Conservation (phyloP, 768 basidiomycete genomes). For the Leccinum subgranulosum region DNA sequence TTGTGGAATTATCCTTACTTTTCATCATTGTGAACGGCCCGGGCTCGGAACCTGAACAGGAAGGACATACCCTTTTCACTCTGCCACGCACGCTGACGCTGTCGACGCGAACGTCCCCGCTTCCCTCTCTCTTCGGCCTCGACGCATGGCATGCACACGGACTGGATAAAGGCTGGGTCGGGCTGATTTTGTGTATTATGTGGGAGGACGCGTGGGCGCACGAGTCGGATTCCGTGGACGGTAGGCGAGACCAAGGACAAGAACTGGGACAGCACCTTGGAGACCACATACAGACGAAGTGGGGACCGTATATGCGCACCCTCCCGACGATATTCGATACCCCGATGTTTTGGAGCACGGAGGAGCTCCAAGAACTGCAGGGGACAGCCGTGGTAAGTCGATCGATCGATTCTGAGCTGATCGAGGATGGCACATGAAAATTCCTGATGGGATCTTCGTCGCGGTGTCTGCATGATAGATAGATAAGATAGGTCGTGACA, state of each 20-base stretch:
- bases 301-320: slow-evolving; percentile 29
- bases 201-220: slow-evolving; percentile 76
- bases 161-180: slow-evolving; percentile 77
- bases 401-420: slow-evolving; percentile 26
- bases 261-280: neutral
- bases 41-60: slow-evolving; percentile 40
- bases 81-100: slow-evolving; percentile 78
- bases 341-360: slow-evolving; percentile 89
- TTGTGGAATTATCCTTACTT: neutral
- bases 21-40: neutral
- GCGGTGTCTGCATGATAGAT: slow-evolving; percentile 1
- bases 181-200: slow-evolving; percentile 92
- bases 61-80: slow-evolving; percentile 73
- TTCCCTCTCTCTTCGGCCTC: slow-evolving; percentile 57
- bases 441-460: neutral
- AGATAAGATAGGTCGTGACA: slow-evolving; percentile 86
- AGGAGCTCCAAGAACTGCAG: slow-evolving; percentile 67
- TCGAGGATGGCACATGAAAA: neutral
- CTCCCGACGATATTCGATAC: slow-evolving; percentile 78
- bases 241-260: neutral
- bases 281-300: slow-evolving; percentile 5
- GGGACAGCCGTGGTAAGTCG: slow-evolving; percentile 88
- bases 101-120: slow-evolving; percentile 69
- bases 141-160: slow-evolving; percentile 59
- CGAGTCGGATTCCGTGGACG: slow-evolving; percentile 49